Evolutionary conservation across 441 rosid genomes (phyloP).

Genomic region (Gossypium davidsonii): DNA sequence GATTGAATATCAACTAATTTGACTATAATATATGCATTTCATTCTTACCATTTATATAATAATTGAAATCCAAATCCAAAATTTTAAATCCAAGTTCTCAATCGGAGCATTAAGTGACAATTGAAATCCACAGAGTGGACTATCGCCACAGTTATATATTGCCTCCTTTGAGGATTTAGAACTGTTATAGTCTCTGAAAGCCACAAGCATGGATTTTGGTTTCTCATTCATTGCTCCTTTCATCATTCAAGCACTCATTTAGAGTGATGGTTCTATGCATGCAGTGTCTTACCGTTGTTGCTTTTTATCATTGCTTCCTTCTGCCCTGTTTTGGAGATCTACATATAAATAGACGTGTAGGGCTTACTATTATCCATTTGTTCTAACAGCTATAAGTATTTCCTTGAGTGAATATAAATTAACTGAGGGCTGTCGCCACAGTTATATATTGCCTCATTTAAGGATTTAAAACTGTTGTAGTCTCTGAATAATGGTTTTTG

Average conservation of each 20-base stretch:
- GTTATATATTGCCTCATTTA: neutral
- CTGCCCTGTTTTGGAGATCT: neutral
- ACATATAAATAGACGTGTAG: neutral
- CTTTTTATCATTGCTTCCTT: neutral
- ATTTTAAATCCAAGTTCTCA: too few species aligned
- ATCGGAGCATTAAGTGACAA: neutral
- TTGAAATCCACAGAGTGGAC: neutral
- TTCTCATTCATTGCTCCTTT: neutral
- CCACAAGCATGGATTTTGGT: neutral
- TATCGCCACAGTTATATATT: neutral
- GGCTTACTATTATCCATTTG: neutral
- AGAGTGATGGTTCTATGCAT: neutral
- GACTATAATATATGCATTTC: too few species aligned
- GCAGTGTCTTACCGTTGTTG: neutral
- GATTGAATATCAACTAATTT: too few species aligned
- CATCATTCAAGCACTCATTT: neutral
- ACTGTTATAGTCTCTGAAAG: neutral
- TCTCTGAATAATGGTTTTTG: neutral
- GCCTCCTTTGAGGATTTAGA: neutral
- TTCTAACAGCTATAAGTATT: neutral
- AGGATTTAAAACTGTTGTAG: neutral
- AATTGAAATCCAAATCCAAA: too few species aligned
- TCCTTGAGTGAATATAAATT: neutral
- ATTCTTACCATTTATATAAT: too few species aligned
- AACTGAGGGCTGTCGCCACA: neutral